Evolutionary conservation across 1,284 basidiomycete genomes (phyloP).

Genomic region (Vanrija pseudolonga): DNA sequence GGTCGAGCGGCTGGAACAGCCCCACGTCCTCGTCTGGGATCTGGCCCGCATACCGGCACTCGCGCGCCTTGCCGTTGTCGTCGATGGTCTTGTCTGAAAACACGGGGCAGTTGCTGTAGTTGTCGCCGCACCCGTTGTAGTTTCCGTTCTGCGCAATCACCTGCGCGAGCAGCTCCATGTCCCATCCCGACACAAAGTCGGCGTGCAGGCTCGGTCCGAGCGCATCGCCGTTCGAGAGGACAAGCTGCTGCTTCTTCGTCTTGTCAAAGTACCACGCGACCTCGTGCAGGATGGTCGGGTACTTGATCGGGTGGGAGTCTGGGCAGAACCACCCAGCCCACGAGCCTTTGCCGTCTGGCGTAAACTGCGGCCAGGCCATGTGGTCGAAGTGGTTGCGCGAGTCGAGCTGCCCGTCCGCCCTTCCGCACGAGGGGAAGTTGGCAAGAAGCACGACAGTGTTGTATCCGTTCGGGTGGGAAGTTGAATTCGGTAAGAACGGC

Average conservation of each 20-base stretch:
- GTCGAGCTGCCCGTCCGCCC: slow-evolving; percentile 28
- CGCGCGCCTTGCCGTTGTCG: slow-evolving; percentile 2
- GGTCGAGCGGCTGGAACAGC: slow-evolving; percentile 18
- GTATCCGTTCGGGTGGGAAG: slow-evolving; percentile 30
- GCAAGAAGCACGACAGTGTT: slow-evolving; percentile 19
- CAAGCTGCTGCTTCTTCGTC: slow-evolving; percentile 16
- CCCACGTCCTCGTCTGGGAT: slow-evolving; percentile 8
- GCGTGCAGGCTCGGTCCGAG: slow-evolving; percentile 34
- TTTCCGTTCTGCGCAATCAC: not conserved
- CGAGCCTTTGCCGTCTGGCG: slow-evolving; percentile 1
- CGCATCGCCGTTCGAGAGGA: slow-evolving; percentile 41
- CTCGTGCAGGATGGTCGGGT: slow-evolving; percentile 42
- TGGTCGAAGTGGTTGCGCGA: slow-evolving; percentile 42
- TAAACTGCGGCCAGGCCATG: slow-evolving; percentile 34
- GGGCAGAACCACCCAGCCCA: slow-evolving; percentile 29
- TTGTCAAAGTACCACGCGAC: slow-evolving; percentile 14
- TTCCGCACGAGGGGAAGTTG: slow-evolving; percentile 41
- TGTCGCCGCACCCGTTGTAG: slow-evolving; percentile 9
- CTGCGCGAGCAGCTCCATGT: not conserved
- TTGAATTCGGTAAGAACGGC: slow-evolving; percentile 33
- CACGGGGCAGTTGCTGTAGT: not conserved
- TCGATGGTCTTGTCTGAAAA: slow-evolving; percentile 3
- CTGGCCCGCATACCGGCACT: not conserved
- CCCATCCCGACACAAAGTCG: slow-evolving; percentile 37
- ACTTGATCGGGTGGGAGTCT: slow-evolving; percentile 33